phyloP scores from a whole-genome alignment of 1,139 yeast genomes.

The Nematodospora anomalae region DNA sequence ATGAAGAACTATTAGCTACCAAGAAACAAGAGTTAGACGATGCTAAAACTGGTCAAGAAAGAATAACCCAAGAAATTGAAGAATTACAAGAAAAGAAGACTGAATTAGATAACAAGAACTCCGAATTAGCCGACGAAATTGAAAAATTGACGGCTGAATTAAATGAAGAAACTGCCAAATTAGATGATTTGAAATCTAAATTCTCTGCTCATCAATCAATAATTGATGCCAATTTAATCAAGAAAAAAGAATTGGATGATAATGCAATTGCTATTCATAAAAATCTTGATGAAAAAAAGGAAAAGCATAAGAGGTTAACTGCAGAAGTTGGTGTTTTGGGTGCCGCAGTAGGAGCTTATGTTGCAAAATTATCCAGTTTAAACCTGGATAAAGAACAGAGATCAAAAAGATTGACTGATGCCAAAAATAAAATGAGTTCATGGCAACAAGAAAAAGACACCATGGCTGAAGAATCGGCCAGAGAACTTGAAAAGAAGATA shows the following conservation, averaged over 20 bases:
- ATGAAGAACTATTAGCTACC: slow-evolving; percentile 48
- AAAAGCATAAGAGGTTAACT: slow-evolving; percentile 36
- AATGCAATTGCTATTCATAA: slow-evolving; percentile 36
- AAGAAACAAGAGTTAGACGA: slow-evolving; percentile 52
- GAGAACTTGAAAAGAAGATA: slow-evolving; percentile 48
- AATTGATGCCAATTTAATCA: slow-evolving; percentile 34
- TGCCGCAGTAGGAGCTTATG: slow-evolving; percentile 45
- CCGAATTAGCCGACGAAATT: slow-evolving; percentile 41
- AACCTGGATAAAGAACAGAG: slow-evolving; percentile 41
- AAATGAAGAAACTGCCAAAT: slow-evolving; percentile 38
- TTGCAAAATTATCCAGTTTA: slow-evolving; percentile 43
- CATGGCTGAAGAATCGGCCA: slow-evolving; percentile 39
- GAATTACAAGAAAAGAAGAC: slow-evolving; percentile 44
- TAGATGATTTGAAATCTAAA: slow-evolving; percentile 42
- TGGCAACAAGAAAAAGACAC: slow-evolving; percentile 49
- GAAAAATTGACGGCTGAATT: slow-evolving; percentile 45
- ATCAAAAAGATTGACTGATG: slow-evolving; percentile 38
- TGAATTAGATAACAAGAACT: slow-evolving; percentile 42
- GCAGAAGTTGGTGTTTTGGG: slow-evolving; percentile 49
- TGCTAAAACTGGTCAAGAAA: slow-evolving; percentile 47
- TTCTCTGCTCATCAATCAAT: slow-evolving; percentile 42
- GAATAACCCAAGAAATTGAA: slow-evolving; percentile 47
- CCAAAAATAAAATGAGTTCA: slow-evolving; percentile 36
- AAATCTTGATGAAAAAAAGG: slow-evolving; percentile 37
- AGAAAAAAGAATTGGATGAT: slow-evolving; percentile 43